Evolutionary conservation across 345 rosid species (phyloP), one percentile per base, ranked within the genome.

Genomic region (Gossypium anomalum): DNA sequence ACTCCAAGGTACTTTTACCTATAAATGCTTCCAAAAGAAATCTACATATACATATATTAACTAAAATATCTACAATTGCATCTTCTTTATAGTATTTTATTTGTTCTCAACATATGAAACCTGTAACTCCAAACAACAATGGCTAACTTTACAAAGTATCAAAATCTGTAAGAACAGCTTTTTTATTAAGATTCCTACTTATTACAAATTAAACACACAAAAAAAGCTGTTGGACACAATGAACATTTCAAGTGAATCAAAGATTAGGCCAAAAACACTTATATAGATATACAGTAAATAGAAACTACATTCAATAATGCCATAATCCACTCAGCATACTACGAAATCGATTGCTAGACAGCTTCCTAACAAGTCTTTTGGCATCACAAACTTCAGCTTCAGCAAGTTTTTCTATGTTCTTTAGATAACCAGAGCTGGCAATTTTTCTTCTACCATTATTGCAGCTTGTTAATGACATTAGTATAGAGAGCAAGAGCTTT

Each of bases 381-480:
- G 97, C 98, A 77, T 90, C 98, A 9, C 81, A 75, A 56, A 84
- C 93, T 77, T 92, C 97, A 14, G 89, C 89, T 73, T 87, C 96
- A 15, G 98, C 93, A 65, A 94, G 86, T 80, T 92, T 94, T 78
- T 91, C 97, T 53, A 94, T 85, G 85, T 82, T 89, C 83, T 91
- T 94, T 81, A 91, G 66, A 71, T 88, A 90, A 52, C 93, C 93
- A 34, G 98, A 94, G 77, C 61, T 79, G 19, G 79, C 92, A 61
- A 92, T 92, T 85, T 92, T 92, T 56, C 88, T 92, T 81, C 96
- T 89, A 49, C 89, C 95, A 67, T 88, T 85, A 41, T 83, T 86
- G 79, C 97, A 88, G 68, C 85, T 83, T 8, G 95, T 88, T 67
- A 94, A 81, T 4, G 94, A 85, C 88, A 86, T 81, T 75, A 94